phyloP scores from a whole-genome alignment of 768 basidiomycete genomes.

The Phlegmacium glaucopus region DNA sequence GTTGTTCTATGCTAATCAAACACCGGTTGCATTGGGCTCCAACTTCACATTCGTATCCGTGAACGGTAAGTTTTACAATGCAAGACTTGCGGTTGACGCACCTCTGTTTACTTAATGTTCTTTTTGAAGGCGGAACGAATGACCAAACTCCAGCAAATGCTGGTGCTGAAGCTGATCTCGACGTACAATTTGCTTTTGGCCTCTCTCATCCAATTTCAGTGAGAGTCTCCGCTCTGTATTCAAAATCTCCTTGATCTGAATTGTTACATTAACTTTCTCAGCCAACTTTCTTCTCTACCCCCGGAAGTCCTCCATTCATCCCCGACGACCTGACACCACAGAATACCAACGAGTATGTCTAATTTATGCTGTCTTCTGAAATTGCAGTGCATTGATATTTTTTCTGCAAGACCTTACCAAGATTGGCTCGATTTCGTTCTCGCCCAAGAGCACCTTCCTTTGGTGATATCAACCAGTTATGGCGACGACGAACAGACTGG shows the following conservation, averaged over 20 bases:
- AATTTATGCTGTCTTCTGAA: background rate
- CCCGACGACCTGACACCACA: constrained; percentile 38
- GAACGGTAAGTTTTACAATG: constrained; percentile 38
- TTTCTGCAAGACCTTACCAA: constrained; percentile 29
- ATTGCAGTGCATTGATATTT: background rate
- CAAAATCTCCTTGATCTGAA: background rate
- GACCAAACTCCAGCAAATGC: constrained; percentile 47
- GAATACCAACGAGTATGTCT: constrained; percentile 37
- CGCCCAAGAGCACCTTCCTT: constrained; percentile 41
- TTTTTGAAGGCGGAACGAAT: constrained; percentile 60
- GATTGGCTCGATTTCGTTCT: constrained; percentile 59
- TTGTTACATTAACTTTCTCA: constrained; percentile 12
- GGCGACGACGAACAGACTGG: constrained; percentile 69
- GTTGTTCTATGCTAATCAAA: constrained; percentile 42
- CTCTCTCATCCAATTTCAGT: constrained; percentile 56
- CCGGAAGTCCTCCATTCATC: constrained; percentile 56
- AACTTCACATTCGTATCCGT: constrained; percentile 53
- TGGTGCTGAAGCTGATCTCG: constrained; percentile 62
- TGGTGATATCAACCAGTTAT: constrained; percentile 66
- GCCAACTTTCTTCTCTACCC: constrained; percentile 57
- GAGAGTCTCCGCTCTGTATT: background rate
- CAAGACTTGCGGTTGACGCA: too few relatives aligned
- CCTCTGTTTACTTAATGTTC: too few relatives aligned
- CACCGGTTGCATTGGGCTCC: constrained; percentile 43
- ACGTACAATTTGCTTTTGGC: constrained; percentile 61